Base-by-base conservation (phyloP, 192 early-diverging fungal species). In the Coemansia sp. region DNA sequence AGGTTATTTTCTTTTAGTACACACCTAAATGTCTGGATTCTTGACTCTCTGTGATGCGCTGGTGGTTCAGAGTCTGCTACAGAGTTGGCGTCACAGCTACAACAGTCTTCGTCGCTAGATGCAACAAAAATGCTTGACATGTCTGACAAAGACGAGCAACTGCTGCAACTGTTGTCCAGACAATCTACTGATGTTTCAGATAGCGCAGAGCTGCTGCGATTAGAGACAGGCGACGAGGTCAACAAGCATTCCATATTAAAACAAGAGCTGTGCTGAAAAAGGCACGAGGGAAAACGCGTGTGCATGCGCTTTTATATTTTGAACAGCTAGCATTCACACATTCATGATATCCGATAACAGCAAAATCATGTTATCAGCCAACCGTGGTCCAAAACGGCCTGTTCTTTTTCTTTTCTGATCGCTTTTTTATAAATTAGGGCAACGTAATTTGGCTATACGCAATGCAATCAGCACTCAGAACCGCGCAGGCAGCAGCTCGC, bases 401-500 rank as follows among this genome's bases (percentile, higher is more conserved):
- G 41, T 43, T 43, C 15, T 43, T 43, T 45, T 45, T 45, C 43
- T 17, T 49, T 49, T 19, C 17, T 17, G 7, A 19, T 19, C 6
- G 6, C 17, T 17, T 49, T 49, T 19, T 49, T 49, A 17, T 17
- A 49, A 21, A 49, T 49, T 49, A 15, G 17, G 3, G 15, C 41
- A 43, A 43, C 10, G 41, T 43, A 43, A 43, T 17, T 49, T 49
- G 7, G 47, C 47, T 49, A 49, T 7, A 17, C 47, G 47, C 47
- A 24, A 78, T 78, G 75, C 51, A 72, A 21, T 69, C 75, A 25
- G 66, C 75, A 12, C 63, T 78, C 54, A 72, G 67, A 70, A 63
- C 76, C 37, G 50, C 68, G 49, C 76, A 73, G 50, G 35, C 51
- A 10, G 63, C 58, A 10, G 60, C 66, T 24, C 56, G 70, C 17